Conservation (phyloP, 306 rosid species). For the Lotus japonicus region DNA sequence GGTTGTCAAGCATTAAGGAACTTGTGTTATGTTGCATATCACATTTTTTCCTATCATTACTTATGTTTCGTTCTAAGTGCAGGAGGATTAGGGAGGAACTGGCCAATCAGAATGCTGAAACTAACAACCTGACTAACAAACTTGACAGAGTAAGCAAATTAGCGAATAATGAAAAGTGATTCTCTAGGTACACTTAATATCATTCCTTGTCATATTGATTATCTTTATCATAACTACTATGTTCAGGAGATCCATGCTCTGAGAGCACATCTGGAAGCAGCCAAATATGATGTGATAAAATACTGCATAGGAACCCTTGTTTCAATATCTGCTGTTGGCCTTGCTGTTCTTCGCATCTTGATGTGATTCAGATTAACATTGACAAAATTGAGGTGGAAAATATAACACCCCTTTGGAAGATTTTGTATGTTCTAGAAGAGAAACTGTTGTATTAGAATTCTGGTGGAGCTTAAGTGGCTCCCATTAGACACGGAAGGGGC, state of each 20-base stretch:
- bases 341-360: conserved; percentile 77
- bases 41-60: not conserved
- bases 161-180: not conserved
- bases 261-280: conserved; percentile 91
- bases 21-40: not conserved
- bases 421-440: conserved; percentile 16
- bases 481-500: conserved; percentile 17
- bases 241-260: conserved; percentile 82
- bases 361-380: conserved; percentile 39
- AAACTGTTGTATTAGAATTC: conserved; percentile 1
- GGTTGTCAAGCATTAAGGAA: not conserved
- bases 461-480: conserved; percentile 16
- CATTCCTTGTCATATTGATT: not conserved
- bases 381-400: conserved; percentile 2
- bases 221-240: not conserved
- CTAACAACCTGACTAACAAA: conserved; percentile 78
- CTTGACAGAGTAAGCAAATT: conserved; percentile 70
- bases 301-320: conserved; percentile 97
- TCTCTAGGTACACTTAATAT: not conserved
- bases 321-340: conserved; percentile 93
- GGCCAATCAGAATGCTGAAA: conserved; percentile 79
- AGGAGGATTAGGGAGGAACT: conserved; percentile 94
- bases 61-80: conserved; percentile 7
- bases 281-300: conserved; percentile 91
- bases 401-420: conserved; percentile 18